phyloP scores from a whole-genome alignment of 164 flowering plant species.

The Malania oleifera region DNA sequence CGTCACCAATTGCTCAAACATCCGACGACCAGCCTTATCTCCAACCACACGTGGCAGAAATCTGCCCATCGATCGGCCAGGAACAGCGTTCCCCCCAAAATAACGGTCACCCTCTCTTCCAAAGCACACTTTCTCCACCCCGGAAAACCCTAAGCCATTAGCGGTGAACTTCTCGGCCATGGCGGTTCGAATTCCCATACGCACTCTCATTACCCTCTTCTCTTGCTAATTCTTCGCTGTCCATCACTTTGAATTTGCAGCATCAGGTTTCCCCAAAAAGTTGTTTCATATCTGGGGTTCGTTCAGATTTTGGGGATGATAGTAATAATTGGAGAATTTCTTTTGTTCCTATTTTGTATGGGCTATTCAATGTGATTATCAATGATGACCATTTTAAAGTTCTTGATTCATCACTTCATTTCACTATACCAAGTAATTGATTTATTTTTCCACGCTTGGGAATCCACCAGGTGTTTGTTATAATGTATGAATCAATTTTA shows the following conservation, averaged over 20 bases:
- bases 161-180: neutral
- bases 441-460: neutral
- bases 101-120: too few species aligned
- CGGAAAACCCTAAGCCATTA: too few species aligned
- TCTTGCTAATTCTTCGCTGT: neutral
- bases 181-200: neutral
- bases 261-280: constrained; percentile 24
- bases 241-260: constrained; percentile 5
- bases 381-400: constrained; percentile 43
- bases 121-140: too few species aligned
- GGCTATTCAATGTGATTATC: constrained; percentile 54
- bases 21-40: too few species aligned
- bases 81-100: too few species aligned
- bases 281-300: constrained; percentile 56
- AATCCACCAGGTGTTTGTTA: too few species aligned
- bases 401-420: constrained; percentile 71
- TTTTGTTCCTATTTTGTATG: constrained; percentile 57
- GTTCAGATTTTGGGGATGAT: constrained; percentile 31
- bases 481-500: neutral
- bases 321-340: constrained; percentile 48
- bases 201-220: neutral
- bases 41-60: too few species aligned
- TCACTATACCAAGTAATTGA: constrained; percentile 50
- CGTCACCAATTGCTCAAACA: too few species aligned
- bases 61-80: too few species aligned